Evolutionary conservation across 768 basidiomycete species (phyloP), one percentile per base, ranked within the genome.

Genomic region (Lentinula guzmanii): DNA sequence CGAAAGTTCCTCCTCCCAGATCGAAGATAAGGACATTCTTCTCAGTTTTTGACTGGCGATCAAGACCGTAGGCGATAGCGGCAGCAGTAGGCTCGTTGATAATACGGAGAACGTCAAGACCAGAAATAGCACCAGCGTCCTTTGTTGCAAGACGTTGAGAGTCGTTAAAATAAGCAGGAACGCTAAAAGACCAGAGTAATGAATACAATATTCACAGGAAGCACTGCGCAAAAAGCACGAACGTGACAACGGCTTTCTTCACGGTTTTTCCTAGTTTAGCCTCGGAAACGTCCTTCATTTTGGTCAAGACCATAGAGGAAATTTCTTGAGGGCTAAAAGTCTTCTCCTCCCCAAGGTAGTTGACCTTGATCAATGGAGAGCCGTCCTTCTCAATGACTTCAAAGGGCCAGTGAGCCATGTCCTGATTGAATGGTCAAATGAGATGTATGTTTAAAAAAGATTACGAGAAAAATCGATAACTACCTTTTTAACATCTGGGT

Each of bases 61-160:
- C 97, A 61, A 93, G 89, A 83, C 97, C 97, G 75, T 98, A 98
- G 55, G 97, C 97, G 68, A 99, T 98, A 72, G 97, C 97, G 62
- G 97, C 97, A 56, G 97, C 97, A 59, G 97, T 99, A 65, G 97
- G 97, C 82, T 99, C 97, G 79, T 99, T 99, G 83, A 99, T 99
- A 83, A 99, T 99, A 79, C 97, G 96, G 77, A 99, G 93, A 69
- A 99, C 95, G 73, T 99, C 95, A 65, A 99, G 92, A 65, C 97
- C 97, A 70, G 97, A 86, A 68, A 99, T 99, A 68, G 91, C 84
- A 76, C 97, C 97, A 65, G 97, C 97, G 77, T 99, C 97, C 80
- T 98, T 98, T 75, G 97, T 98, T 56, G 97, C 96, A 65, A 97
- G 83, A 81, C 97, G 95, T 74, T 99, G 97, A 31, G 97, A 99